Percentiles rank a stretch among this genome's conserved stretches.
phyloP scores from a whole-genome alignment of 352 stramenopile species.

The Globisporangium ultimum region DNA sequence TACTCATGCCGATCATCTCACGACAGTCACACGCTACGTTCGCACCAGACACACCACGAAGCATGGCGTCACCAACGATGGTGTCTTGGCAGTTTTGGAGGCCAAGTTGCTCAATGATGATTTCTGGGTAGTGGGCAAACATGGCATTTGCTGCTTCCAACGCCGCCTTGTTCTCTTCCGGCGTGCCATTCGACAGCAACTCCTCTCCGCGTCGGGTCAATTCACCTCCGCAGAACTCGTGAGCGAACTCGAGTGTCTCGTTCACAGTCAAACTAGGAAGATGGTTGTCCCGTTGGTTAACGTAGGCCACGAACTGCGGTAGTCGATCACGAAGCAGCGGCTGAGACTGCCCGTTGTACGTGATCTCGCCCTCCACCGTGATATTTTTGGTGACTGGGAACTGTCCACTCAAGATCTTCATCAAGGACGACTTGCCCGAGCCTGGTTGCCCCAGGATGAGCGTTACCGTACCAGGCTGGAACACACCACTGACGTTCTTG shows the following conservation, averaged over 20 bases:
- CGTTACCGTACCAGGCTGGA: no score
- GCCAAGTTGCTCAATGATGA: conserved; percentile 2
- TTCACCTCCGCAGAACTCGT: conserved; percentile 44
- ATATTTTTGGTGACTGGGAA: conserved; percentile 22
- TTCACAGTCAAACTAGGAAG: no score
- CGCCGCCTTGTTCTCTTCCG: conserved; percentile 15
- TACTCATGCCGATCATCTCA: conserved; percentile 57
- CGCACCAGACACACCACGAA: conserved; percentile 54
- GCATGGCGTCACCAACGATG: conserved; percentile 31
- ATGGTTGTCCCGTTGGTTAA: conserved; percentile 65
- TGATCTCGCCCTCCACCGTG: conserved; percentile 20
- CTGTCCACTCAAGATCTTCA: conserved; percentile 31
- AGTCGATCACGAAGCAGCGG: no score
- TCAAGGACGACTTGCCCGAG: conserved; percentile 32
- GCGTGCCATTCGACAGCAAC: conserved; percentile 28
- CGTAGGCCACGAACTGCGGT: conserved; percentile 24
- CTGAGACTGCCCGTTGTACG: conserved; percentile 39
- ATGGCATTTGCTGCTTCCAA: conserved; percentile 3
- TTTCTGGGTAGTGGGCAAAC: conserved; percentile 11
- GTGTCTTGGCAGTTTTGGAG: conserved; percentile 20
- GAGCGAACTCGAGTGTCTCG: conserved; percentile 23
- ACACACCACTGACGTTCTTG: conserved; percentile 16
- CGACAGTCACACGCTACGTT: conserved; percentile 19
- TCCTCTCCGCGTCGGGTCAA: conserved; percentile 21
- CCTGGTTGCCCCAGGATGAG: conserved; percentile 22